Evolutionary conservation across 352 stramenopile genomes (phyloP).

Genomic region (Albugo laibachii): DNA sequence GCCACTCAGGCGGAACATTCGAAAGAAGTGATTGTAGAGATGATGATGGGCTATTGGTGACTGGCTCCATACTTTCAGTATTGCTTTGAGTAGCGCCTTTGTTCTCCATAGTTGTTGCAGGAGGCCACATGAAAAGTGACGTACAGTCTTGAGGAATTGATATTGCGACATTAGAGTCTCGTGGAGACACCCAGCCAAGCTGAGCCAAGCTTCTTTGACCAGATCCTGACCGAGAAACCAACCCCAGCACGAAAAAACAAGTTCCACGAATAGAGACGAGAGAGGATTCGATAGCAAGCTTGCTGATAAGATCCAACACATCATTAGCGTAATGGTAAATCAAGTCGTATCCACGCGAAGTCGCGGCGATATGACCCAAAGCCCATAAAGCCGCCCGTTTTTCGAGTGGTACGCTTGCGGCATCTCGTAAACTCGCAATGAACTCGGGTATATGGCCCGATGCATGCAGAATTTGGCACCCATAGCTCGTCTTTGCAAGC

Average conservation of each 20-base stretch:
- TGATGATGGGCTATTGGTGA: conserved; percentile 38
- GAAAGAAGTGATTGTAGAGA: conserved; percentile 39
- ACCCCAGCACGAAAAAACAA: conserved; percentile 70
- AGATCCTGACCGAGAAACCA: conserved; percentile 42
- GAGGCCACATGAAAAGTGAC: conserved; percentile 52
- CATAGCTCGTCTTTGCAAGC: conserved; percentile 61
- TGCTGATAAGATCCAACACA: conserved; percentile 73
- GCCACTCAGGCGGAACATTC: conserved; percentile 57
- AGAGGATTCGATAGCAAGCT: conserved; percentile 59
- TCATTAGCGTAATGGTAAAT: conserved; percentile 65
- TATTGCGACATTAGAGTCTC: conserved; percentile 51
- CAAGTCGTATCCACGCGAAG: conserved; percentile 55
- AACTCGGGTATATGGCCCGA: conserved; percentile 73
- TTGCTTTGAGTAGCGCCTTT: background rate
- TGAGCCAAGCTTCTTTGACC: conserved; percentile 42
- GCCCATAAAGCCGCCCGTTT: conserved; percentile 73
- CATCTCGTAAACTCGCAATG: conserved; percentile 57
- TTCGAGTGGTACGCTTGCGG: conserved; percentile 62
- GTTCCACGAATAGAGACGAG: conserved; percentile 71
- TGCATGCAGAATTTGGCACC: conserved; percentile 57
- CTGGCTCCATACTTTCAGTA: conserved; percentile 12
- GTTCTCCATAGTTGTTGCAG: background rate
- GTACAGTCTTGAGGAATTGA: conserved; percentile 63
- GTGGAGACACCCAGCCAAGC: conserved; percentile 58
- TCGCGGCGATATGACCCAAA: conserved; percentile 62